phyloP scores from a whole-genome alignment of 2,329 filamentous ascomycete species.

The Ceratocystis lukuohia region DNA sequence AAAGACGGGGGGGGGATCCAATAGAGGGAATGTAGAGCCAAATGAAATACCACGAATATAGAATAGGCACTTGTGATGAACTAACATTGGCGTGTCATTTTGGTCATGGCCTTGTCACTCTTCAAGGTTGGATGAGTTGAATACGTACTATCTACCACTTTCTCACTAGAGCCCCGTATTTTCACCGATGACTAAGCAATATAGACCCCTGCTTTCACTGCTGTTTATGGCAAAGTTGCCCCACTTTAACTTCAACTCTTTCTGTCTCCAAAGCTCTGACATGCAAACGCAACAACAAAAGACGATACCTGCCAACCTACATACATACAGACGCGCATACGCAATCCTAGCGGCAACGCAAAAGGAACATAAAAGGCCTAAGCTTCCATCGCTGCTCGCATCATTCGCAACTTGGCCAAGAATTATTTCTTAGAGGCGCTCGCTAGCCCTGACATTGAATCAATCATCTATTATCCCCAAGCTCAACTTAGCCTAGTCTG shows the following conservation, averaged over 20 bases:
- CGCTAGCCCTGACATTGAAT: too few species aligned
- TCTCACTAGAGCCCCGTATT: too few species aligned
- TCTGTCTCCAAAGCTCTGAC: neutral
- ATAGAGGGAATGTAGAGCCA: neutral
- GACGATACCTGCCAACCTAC: neutral
- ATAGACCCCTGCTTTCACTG: too few species aligned
- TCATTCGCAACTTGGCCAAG: neutral
- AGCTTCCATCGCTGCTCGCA: neutral
- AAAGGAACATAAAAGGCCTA: neutral
- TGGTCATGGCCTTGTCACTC: too few species aligned
- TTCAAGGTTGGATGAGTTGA: too few species aligned
- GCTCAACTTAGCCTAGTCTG: neutral
- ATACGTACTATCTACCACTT: too few species aligned
- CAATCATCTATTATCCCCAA: neutral
- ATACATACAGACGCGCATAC: neutral
- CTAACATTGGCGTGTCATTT: too few species aligned
- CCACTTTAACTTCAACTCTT: neutral
- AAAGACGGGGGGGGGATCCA: neutral
- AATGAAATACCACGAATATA: slow-evolving; percentile 2
- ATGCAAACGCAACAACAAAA: neutral
- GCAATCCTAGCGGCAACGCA: neutral
- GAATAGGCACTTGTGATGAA: neutral
- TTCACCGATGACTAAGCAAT: too few species aligned
- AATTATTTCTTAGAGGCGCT: neutral
- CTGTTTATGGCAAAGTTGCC: neutral